Percentiles rank a stretch among this genome's conserved stretches.
These are phyloP conservation scores for Blastocystis hominis DNA, from an alignment of 352 stramenopile genomes.

Conservation along the genomic window DNA sequence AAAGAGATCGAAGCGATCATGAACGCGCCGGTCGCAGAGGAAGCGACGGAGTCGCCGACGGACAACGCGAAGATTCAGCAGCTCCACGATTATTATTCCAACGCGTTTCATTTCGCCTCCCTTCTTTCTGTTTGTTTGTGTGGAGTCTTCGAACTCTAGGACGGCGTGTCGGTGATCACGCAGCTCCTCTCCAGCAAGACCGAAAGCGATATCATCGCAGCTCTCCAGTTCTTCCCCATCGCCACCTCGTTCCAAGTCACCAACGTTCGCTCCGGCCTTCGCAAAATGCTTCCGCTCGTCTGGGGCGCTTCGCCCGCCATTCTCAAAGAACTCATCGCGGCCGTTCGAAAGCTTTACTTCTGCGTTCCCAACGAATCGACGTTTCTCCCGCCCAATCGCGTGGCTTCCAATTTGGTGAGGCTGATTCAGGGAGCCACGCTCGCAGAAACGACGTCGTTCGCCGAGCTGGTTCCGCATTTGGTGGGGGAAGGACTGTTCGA, in stretches of 20 bases:
- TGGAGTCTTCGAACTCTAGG: conserved; percentile 61
- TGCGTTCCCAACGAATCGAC: conserved; percentile 39
- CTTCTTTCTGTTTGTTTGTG: conserved; percentile 64
- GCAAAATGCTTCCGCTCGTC: conserved; percentile 48
- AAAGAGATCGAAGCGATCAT: conserved; percentile 62
- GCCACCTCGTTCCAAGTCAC: conserved; percentile 76
- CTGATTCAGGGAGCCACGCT: conserved; percentile 64
- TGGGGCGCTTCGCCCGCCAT: neutral
- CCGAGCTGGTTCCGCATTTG: conserved; percentile 64
- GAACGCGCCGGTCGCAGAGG: conserved; percentile 49
- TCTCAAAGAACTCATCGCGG: neutral
- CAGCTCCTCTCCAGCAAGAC: conserved; percentile 79
- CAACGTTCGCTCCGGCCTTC: conserved; percentile 79
- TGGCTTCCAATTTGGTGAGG: conserved; percentile 68
- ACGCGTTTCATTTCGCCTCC: conserved; percentile 81
- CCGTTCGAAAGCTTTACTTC: conserved; percentile 10
- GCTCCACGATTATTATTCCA: conserved; percentile 78
- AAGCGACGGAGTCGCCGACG: conserved; percentile 65
- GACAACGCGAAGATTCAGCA: conserved; percentile 70
- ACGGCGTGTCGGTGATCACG: conserved; percentile 71
- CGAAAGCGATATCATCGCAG: conserved; percentile 78
- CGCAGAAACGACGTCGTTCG: conserved; percentile 69
- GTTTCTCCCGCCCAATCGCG: conserved; percentile 66
- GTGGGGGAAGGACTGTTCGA: neutral
- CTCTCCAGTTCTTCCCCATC: conserved; percentile 82